These are phyloP conservation scores for Trichoderma parareesei DNA, from an alignment of 495 filamentous ascomycete genomes.

Conservation along the genomic window DNA sequence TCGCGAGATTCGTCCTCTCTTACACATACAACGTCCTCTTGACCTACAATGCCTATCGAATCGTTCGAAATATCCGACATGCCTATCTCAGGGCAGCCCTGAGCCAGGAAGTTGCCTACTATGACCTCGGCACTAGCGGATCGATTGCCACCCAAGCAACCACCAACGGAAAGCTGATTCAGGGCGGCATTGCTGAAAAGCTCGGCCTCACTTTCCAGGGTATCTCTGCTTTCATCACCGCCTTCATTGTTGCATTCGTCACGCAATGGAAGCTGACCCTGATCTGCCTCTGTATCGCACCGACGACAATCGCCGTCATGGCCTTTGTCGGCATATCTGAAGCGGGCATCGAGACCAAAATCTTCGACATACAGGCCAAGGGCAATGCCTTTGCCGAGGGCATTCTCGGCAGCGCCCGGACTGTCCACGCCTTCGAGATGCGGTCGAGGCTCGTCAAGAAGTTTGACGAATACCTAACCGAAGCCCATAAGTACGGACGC, in stretches of 20 bases:
- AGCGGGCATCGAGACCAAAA: constrained; percentile 32
- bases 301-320: constrained; percentile 33
- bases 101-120: constrained; percentile 44
- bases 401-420: constrained; percentile 68
- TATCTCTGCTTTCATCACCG: constrained; percentile 44
- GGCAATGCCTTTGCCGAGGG: constrained; percentile 55
- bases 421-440: constrained; percentile 12
- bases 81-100: constrained; percentile 42
- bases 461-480: constrained; percentile 54
- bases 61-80: constrained; percentile 45
- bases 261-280: constrained; percentile 34
- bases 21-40: constrained; percentile 39
- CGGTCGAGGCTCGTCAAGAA: constrained; percentile 16
- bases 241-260: constrained; percentile 46
- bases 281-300: constrained; percentile 30
- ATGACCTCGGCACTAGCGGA: constrained; percentile 37
- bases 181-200: constrained; percentile 48
- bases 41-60: constrained; percentile 44
- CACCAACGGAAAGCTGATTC: constrained; percentile 44
- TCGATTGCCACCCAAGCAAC: constrained; percentile 45
- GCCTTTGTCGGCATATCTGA: constrained; percentile 28
- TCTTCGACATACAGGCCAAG: constrained; percentile 19
- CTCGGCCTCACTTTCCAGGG: constrained; percentile 43
- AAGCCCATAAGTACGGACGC: constrained; percentile 44
- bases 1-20: constrained; percentile 45